Evolutionary conservation across 2,329 filamentous ascomycete species (phyloP).

Genomic region (Ramichloridium luteum): DNA sequence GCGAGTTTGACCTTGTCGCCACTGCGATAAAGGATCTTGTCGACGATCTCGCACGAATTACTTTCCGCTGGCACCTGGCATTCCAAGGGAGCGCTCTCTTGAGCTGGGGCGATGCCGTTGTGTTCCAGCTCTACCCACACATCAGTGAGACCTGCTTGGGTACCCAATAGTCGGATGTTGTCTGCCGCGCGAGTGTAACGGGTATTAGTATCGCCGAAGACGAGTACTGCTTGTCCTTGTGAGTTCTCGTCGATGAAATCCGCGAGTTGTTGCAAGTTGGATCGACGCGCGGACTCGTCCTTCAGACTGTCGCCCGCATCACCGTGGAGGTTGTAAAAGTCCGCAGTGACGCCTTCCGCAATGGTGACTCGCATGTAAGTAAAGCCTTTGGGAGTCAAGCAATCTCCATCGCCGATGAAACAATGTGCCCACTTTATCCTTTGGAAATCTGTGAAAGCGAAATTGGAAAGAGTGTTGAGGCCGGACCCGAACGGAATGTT

Average conservation of each 20-base stretch:
- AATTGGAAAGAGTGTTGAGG: conserved; percentile 51
- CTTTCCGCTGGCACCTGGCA: conserved; percentile 48
- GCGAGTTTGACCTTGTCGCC: conserved; percentile 31
- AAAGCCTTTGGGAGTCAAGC: conserved; percentile 58
- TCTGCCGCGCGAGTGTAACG: conserved; percentile 50
- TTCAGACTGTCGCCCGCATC: conserved; percentile 46
- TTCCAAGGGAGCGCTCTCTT: neutral
- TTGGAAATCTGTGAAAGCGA: conserved; percentile 43
- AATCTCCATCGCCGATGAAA: conserved; percentile 46
- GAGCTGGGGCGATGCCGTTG: conserved; percentile 1
- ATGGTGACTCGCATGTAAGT: conserved; percentile 51
- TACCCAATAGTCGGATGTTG: conserved; percentile 39
- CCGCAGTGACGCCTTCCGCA: conserved; percentile 43
- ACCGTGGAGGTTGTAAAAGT: conserved; percentile 55
- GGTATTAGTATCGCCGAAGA: conserved; percentile 55
- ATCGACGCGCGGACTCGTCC: conserved; percentile 44
- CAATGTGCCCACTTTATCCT: conserved; percentile 50
- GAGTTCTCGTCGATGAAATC: conserved; percentile 46
- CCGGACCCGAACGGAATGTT: conserved; percentile 51
- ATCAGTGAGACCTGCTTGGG: conserved; percentile 43
- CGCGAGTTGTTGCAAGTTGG: conserved; percentile 49
- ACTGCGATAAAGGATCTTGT: conserved; percentile 52
- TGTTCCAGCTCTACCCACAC: conserved; percentile 44
- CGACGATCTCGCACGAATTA: conserved; percentile 51
- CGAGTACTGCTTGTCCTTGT: conserved; percentile 47